Evolutionary conservation across 192 early-diverging fungal species (phyloP).

Genomic region (Dissophora globulifera): DNA sequence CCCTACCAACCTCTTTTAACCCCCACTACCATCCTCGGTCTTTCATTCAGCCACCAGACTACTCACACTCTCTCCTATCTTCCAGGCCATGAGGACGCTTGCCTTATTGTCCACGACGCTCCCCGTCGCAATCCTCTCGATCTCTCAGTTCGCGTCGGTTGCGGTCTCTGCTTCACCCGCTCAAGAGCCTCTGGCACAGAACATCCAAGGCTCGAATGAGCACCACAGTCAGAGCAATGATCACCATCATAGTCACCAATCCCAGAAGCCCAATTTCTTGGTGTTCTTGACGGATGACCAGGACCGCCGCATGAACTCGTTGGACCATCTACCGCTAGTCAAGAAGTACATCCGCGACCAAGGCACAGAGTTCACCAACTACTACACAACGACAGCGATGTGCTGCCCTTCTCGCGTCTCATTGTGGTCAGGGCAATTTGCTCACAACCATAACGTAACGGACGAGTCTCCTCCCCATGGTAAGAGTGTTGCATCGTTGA

Average conservation of each 20-base stretch:
- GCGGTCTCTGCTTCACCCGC: not conserved
- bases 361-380: slow-evolving; percentile 69
- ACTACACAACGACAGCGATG: slow-evolving; percentile 70
- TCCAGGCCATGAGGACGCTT: slow-evolving; percentile 18
- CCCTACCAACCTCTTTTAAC: too few relatives aligned
- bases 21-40: too few relatives aligned
- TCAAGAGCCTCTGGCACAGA: slow-evolving; percentile 5
- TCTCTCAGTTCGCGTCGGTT: slow-evolving; percentile 22
- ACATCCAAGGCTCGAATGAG: too few relatives aligned
- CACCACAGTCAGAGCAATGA: slow-evolving; percentile 2
- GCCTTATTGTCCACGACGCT: slow-evolving; percentile 13
- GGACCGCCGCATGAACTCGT: slow-evolving; percentile 62
- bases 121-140: slow-evolving; percentile 25
- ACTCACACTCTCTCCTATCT: not conserved
- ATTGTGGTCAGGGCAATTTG: slow-evolving; percentile 68
- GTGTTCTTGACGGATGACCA: slow-evolving; percentile 77
- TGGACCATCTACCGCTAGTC: slow-evolving; percentile 70
- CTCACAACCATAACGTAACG: slow-evolving; percentile 67
- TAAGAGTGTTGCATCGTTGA: too few relatives aligned
- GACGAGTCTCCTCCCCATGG: slow-evolving; percentile 50
- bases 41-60: too few relatives aligned
- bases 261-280: slow-evolving; percentile 70
- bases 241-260: not conserved
- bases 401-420: slow-evolving; percentile 74
- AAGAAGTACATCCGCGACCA: slow-evolving; percentile 68